Evolutionary conservation across 2,329 filamentous ascomycete genomes (phyloP), one percentile per base, ranked within the genome.

Genomic region (Exophiala viscosa): DNA sequence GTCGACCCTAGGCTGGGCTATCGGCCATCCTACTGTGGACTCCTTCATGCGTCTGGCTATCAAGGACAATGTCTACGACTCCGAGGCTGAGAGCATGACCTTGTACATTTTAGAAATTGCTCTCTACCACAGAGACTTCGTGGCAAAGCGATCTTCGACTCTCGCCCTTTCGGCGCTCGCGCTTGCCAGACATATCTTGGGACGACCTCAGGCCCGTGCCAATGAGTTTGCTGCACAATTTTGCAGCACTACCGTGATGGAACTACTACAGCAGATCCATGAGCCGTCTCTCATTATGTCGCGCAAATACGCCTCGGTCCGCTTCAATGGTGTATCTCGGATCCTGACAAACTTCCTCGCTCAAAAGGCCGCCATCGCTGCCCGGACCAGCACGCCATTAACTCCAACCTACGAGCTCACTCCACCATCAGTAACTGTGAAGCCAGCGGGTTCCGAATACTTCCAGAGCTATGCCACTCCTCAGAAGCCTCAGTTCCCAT

Each of bases 21-120:
- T 99, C 62, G 93, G 93, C 50, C 92, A 97, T 73, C 91, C 93
- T 1, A 97, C 93, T 23, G 88, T 96, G 61, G 92, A 97, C 72
- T 88, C 87, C 69, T 99, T 96, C 74, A 81, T 95, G 42, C 88
- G 96, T 67, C 76, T 96, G 57, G 90, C 92, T 57, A 82, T 95
- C 35, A 82, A 88, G 41, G 89, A 96, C 69, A 75, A 75, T 17
- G 72, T 75, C 8, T 88, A 88, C 65, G 89, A 96, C 69, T 80
- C 84, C 18, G 91, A 96, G 72, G 86, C 96, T 17, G 90, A 97
- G 75, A 87, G 95, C 72, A 92, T 99, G 88, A 85, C 91, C 14
- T 81, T 88, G 58, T 99, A 97, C 76, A 87, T 99, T 58, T 86
- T 88, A 67, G 93, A 99, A 75, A 92, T 97, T 65, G 89, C 91